Percentiles rank a stretch among this genome's conserved stretches.
phyloP scores from a whole-genome alignment of 2,329 filamentous ascomycete species.

The Chaetomiaceae sp. region DNA sequence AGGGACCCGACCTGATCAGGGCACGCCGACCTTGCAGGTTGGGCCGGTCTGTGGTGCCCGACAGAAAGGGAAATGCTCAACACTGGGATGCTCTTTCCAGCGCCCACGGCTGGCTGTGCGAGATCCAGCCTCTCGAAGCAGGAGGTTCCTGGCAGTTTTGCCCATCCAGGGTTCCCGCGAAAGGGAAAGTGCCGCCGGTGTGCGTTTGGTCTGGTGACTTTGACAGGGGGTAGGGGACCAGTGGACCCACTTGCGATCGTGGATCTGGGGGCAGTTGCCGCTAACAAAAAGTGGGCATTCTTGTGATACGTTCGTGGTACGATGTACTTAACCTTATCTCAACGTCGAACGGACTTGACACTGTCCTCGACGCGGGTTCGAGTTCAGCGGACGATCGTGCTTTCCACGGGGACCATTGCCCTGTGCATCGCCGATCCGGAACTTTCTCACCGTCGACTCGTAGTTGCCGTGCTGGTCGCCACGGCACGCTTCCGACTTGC shows the following conservation, averaged over 20 bases:
- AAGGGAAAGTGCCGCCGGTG: background rate
- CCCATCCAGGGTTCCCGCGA: background rate
- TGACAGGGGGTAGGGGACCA: too few relatives aligned
- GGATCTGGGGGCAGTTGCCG: background rate
- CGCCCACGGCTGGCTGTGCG: background rate
- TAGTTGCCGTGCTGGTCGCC: background rate
- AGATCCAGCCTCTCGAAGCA: background rate
- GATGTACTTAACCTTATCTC: conserved; percentile 13
- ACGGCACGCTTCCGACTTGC: too few relatives aligned
- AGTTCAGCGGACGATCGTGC: background rate
- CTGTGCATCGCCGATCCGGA: too few relatives aligned
- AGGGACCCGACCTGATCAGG: too few relatives aligned
- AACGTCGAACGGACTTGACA: conserved; percentile 10
- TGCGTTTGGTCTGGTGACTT: conserved; percentile 3
- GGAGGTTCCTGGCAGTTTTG: background rate
- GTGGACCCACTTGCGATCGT: background rate
- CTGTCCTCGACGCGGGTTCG: conserved; percentile 8
- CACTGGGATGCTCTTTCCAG: background rate
- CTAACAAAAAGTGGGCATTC: background rate
- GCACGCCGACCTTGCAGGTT: background rate
- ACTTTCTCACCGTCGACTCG: background rate
- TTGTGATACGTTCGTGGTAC: conserved; percentile 3
- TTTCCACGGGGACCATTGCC: background rate
- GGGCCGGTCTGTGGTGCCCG: background rate
- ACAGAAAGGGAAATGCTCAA: background rate